Evolutionary conservation across 148 eudicot genomes (phyloP), one percentile per base, ranked within the genome.

Genomic region (Salicornia ramosissima): DNA sequence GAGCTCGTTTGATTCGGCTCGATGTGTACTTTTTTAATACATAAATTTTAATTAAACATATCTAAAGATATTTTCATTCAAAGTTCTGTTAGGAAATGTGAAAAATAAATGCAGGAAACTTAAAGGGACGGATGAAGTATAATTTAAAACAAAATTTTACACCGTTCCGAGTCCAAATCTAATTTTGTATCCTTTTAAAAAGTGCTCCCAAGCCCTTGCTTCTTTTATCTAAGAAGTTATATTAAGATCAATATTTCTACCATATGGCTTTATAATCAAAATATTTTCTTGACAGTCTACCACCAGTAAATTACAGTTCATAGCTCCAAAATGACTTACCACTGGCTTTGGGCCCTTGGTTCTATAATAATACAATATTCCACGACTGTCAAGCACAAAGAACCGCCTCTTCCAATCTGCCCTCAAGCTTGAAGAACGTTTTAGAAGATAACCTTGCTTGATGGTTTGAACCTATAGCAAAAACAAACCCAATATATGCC

Each of bases 331-430:
- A 65, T 46, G 58, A 65, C 89, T 80, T 86, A 88, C 97, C 88
- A 59, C 77, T 72, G 81, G 67, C 80, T 84, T 86, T 59, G 79
- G 75, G 68, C 84, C 90, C 80, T 82, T 85, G 67, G 68, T 75
- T 73, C 83, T 78, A 70, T 86, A 75, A 82, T 92, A 89, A 75
- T 87, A 89, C 47, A 92, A 81, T 70, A 83, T 80, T 76, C 97
- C 97, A 71, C 80, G 93, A 77, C 89, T 85, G 86, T 92, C 96
- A 28, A 92, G 97, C 72, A 92, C 89, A 81, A 92, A 92, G 78
- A 89, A 92, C 59, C 90, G 90, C 74, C 97, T 86, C 76, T 90
- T 92, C 96, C 96, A 89, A 80, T 92, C 82, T 34, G 90, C 90
- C 77, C 96, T 92, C 77, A 92, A 83, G 76, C 87, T 92, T 65